Conservation (phyloP, 495 filamentous ascomycete species). For the Cryomyces minteri region DNA sequence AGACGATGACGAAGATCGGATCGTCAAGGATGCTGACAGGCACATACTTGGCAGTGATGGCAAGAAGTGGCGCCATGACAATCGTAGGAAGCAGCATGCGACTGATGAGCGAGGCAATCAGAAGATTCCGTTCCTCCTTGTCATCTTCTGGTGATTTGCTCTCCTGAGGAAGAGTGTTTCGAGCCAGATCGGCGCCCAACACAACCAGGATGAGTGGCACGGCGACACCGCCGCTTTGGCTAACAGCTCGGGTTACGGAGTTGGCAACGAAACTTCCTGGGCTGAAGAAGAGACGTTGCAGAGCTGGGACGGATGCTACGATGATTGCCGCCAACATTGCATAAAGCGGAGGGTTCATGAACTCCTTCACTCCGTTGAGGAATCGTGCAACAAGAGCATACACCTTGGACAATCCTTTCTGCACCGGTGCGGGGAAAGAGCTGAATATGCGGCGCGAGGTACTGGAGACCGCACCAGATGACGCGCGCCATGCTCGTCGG, state of each 20-base stretch:
- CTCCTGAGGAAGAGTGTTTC: slow-evolving; percentile 32
- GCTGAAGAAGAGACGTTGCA: slow-evolving; percentile 75
- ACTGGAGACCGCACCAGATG: slow-evolving; percentile 3
- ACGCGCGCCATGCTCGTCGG: background rate
- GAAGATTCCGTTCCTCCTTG: slow-evolving; percentile 50
- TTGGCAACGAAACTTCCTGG: slow-evolving; percentile 83
- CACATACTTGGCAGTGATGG: slow-evolving; percentile 77
- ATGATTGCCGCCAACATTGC: slow-evolving; percentile 83
- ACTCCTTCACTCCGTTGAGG: slow-evolving; percentile 53
- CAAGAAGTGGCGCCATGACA: slow-evolving; percentile 85
- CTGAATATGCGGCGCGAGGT: slow-evolving; percentile 14
- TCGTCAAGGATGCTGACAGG: slow-evolving; percentile 91
- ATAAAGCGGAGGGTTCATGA: slow-evolving; percentile 98
- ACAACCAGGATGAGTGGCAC: slow-evolving; percentile 96
- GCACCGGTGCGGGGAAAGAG: slow-evolving; percentile 38
- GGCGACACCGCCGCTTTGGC: slow-evolving; percentile 72
- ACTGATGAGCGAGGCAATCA: slow-evolving; percentile 68
- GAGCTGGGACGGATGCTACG: slow-evolving; percentile 70
- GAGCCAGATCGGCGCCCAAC: slow-evolving; percentile 75
- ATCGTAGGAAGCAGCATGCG: slow-evolving; percentile 87
- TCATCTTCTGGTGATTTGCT: slow-evolving; percentile 33
- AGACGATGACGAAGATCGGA: slow-evolving; percentile 94
- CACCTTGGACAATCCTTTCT: slow-evolving; percentile 30
- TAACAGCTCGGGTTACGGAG: slow-evolving; percentile 75
- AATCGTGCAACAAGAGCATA: slow-evolving; percentile 30